Base-by-base conservation (phyloP, 2,329 filamentous ascomycete genomes). In the Periconia digitata region DNA sequence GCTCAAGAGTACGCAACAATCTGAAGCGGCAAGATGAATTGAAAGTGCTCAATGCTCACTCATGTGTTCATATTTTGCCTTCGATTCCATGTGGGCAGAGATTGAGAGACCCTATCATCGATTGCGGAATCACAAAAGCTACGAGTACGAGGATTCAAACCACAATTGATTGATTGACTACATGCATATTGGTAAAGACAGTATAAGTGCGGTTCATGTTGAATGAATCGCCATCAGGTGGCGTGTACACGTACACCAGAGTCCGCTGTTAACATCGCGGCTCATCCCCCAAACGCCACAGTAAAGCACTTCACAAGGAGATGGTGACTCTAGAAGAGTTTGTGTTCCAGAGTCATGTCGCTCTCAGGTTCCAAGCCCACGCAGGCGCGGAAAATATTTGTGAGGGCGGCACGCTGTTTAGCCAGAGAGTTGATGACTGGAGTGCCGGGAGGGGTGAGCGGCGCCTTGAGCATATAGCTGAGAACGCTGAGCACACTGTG, bases 311-410 rank as follows among this genome's bases (percentile, higher is more conserved):
- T 34, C 16, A 18, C 13, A 46, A 21, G 38, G 6, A 35, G 6
- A 18, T 17, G 27, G 8, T 20, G n/a, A 7, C 21, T 36, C 48
- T 67, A 71, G 72, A 96, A 92, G 56, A 97, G 83, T 85, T 97
- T 99, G 80, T 97, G 92, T 83, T 99, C 94, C 44, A 97, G 83
- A 35, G 92, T 96, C 94, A 99, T 99, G 73, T 99, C 94, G 49
- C 87, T 94, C 83, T 99, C 94, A 15, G 94, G 94, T 81, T 96
- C 90, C 51, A 99, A 83, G 58, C 94, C 94, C 64, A 99, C 87
- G 68, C 92, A 97, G 58, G 94, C 94, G 67, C 92, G 91, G 86
- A 99, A 95, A 76, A 99, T 96, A 80, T 99, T 99, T 74, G 89
- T 94, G 72, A 99, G 75, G 37, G 92, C 92, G 59, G 85, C 87